Percentiles rank a stretch among this genome's conserved stretches.
Evolutionary conservation across 306 rosid genomes (phyloP).

Genomic region (Crotalaria pallida): DNA sequence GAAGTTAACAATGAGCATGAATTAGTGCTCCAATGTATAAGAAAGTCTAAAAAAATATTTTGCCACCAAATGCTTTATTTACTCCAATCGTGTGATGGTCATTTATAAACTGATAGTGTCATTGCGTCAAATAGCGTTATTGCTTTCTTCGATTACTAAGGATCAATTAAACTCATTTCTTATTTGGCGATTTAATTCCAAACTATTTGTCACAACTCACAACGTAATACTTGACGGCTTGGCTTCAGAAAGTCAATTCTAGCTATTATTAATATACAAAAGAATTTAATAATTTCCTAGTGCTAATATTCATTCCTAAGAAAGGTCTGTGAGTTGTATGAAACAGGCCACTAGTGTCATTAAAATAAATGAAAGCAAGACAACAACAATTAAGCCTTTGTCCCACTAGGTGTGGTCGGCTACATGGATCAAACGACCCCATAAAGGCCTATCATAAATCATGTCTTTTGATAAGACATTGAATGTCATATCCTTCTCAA

Average conservation of each 20-base stretch:
- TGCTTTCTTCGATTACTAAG: background rate
- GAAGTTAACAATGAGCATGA: background rate
- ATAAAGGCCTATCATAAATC: too few relatives aligned
- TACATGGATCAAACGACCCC: too few relatives aligned
- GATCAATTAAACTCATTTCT: slow-evolving; percentile 7
- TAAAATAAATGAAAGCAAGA: slow-evolving; percentile 4
- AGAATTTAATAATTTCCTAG: background rate
- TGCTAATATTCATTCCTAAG: background rate
- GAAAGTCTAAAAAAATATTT: background rate
- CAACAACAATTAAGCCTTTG: too few relatives aligned
- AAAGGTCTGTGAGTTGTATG: background rate
- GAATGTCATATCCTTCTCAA: too few relatives aligned
- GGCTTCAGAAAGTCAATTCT: background rate
- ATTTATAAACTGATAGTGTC: background rate
- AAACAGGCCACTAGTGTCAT: background rate
- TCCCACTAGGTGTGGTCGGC: too few relatives aligned
- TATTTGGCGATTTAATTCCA: slow-evolving; percentile 12
- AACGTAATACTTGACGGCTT: background rate
- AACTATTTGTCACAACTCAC: background rate
- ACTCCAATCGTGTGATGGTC: background rate
- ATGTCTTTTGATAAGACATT: too few relatives aligned
- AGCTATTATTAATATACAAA: background rate
- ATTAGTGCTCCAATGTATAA: background rate
- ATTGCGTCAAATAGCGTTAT: too few relatives aligned
- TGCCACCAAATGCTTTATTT: background rate